Conservation (phyloP, 2,329 filamentous ascomycete genomes). For the Torrubiella hemipterigena region DNA sequence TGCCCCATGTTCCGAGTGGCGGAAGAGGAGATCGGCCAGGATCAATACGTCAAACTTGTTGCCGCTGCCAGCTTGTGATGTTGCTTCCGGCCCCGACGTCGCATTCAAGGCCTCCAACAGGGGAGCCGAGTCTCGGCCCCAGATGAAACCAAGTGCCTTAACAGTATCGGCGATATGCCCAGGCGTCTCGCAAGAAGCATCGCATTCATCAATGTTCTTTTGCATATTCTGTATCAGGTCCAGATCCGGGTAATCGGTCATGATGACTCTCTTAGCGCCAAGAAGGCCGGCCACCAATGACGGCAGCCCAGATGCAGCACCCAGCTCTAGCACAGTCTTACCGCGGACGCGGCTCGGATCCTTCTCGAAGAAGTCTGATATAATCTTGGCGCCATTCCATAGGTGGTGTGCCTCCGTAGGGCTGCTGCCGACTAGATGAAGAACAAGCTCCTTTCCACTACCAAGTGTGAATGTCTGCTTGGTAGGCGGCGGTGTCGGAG, state of each 20-base stretch:
- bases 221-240: constrained; percentile 73
- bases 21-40: constrained; percentile 81
- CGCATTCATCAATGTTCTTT: constrained; percentile 56
- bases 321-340: constrained; percentile 74
- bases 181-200: constrained; percentile 19
- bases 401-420: constrained; percentile 82
- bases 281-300: constrained; percentile 65
- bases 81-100: background rate
- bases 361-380: constrained; percentile 67
- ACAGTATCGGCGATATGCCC: constrained; percentile 25
- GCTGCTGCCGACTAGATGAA: constrained; percentile 78
- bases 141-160: constrained; percentile 63
- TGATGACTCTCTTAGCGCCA: constrained; percentile 59
- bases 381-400: constrained; percentile 79
- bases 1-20: constrained; percentile 75
- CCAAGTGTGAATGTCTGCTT: constrained; percentile 59
- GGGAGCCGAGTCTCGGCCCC: constrained; percentile 55
- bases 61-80: background rate
- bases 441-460: constrained; percentile 50
- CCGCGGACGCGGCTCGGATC: constrained; percentile 49
- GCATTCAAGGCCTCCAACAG: constrained; percentile 31
- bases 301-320: constrained; percentile 77
- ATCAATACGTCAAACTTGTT: constrained; percentile 74
- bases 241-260: constrained; percentile 80
- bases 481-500: constrained; percentile 64